Evolutionary conservation across 345 rosid genomes (phyloP).

Genomic region (Psidium guajava): DNA sequence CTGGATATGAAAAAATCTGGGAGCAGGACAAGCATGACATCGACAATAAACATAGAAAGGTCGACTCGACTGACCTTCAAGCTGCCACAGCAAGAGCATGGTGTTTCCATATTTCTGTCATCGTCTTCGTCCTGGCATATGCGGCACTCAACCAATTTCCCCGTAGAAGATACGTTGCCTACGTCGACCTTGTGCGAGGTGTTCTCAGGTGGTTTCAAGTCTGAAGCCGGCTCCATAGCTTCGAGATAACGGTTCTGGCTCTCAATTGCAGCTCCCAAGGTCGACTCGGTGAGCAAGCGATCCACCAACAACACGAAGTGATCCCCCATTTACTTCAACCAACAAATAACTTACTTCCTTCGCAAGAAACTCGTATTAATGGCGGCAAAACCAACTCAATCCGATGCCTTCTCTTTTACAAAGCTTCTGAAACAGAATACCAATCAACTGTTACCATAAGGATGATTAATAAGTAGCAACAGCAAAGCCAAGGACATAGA

Average conservation of each 20-base stretch:
- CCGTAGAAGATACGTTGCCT: slow-evolving; percentile 22
- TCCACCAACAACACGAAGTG: slow-evolving; percentile 89
- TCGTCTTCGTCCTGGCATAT: slow-evolving; percentile 90
- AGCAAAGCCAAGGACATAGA: not conserved
- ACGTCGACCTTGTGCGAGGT: slow-evolving; percentile 23
- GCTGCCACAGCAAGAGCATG: slow-evolving; percentile 88
- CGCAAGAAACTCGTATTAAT: not conserved
- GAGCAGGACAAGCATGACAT: not conserved
- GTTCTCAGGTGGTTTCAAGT: slow-evolving; percentile 15
- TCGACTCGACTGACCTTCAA: slow-evolving; percentile 45
- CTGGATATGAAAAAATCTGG: not conserved
- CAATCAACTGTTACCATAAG: not conserved
- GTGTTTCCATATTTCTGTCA: slow-evolving; percentile 83
- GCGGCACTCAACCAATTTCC: slow-evolving; percentile 72
- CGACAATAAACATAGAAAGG: not conserved
- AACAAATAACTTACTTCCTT: not conserved
- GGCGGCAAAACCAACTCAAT: not conserved
- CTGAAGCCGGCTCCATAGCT: slow-evolving; percentile 16
- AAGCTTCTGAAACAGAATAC: not conserved
- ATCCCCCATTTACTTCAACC: slow-evolving; percentile 55
- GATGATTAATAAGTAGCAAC: not conserved
- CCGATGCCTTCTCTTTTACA: not conserved
- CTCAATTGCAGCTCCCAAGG: slow-evolving; percentile 71
- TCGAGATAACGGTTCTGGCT: slow-evolving; percentile 46
- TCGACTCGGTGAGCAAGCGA: slow-evolving; percentile 75